Evolutionary conservation across 2,329 filamentous ascomycete genomes (phyloP), one percentile per base, ranked within the genome.

Genomic region (Fonsecaea erecta): DNA sequence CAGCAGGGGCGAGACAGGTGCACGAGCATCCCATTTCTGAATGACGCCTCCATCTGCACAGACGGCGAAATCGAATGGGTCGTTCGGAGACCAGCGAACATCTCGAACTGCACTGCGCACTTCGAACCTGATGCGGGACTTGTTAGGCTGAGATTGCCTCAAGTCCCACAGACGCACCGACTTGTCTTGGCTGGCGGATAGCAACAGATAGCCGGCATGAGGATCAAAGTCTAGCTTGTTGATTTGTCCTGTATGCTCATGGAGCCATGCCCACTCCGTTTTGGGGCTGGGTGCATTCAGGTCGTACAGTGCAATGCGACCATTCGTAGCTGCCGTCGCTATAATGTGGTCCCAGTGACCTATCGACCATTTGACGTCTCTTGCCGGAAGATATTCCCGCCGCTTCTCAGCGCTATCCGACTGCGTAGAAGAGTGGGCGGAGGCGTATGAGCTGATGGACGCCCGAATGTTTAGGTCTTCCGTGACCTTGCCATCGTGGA

Each of bases 331-430:
- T 28, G 87, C 87, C 11, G 86, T 88, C 43, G 86, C 86, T 68
- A 89, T 86, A 70, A 83, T 83, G 65, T 84, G 82, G 71, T 82
- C 83, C 73, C 83, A 87, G 60, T 82, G 81, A 65, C 85, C 84
- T 76, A 88, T 86, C 58, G 87, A 88, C 87, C 87, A 89, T 69
- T 88, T 88, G 32, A 89, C 87, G 75, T 89, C 87, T 67, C 85
- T 85, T 69, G 88, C 85, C 60, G 85, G 84, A 68, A 88, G 79
- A 65, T 85, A 85, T 65, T 87, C 84, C 68, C 84, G 83, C 73
- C 85, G 80, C 48, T 83, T 80, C 56, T 81, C 78, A 48, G 80
- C 78, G 11, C 63, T 63, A 34, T 69, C 68, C 53, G 77, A 76
- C 24, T 78, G 77, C 40, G 77, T 73, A 8, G 79, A 77, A 65